Conservation (phyloP, 2,329 filamentous ascomycete genomes). For the Onygenales sp. region DNA sequence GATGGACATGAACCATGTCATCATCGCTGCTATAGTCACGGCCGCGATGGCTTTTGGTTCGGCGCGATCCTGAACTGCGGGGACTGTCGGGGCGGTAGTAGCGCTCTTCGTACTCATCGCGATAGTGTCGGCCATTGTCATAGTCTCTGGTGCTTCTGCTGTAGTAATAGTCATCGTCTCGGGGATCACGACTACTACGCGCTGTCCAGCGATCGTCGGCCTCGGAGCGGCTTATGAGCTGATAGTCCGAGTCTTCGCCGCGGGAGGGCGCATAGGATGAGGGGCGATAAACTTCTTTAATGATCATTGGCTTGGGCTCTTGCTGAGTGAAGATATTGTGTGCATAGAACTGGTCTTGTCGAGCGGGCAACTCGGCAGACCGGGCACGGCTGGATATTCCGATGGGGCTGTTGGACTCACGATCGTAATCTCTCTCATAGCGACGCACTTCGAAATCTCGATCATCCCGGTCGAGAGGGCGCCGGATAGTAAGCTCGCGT, state of each 20-base stretch:
- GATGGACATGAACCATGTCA: constrained; percentile 51
- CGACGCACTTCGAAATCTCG: constrained; percentile 33
- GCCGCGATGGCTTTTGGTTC: constrained; percentile 27
- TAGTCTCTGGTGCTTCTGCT: constrained; percentile 48
- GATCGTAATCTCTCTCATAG: constrained; percentile 37
- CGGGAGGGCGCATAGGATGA: constrained; percentile 40
- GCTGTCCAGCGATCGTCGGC: constrained; percentile 40
- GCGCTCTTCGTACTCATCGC: constrained; percentile 32
- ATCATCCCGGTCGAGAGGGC: constrained; percentile 38
- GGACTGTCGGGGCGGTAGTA: constrained; percentile 40
- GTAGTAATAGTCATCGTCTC: constrained; percentile 54
- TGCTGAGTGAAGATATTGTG: constrained; percentile 32
- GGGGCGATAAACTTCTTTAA: constrained; percentile 43
- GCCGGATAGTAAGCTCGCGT: constrained; percentile 36
- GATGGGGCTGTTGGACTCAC: constrained; percentile 27
- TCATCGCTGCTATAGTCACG: constrained; percentile 50
- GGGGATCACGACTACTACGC: constrained; percentile 31
- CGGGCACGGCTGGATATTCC: constrained; percentile 29
- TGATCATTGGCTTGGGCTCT: constrained; percentile 46
- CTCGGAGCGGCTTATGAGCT: constrained; percentile 51
- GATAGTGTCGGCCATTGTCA: constrained; percentile 35
- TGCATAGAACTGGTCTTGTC: constrained; percentile 18
- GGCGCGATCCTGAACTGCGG: constrained; percentile 44
- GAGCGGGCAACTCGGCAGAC: not conserved
- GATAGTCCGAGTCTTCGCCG: constrained; percentile 46